Evolutionary conservation across 345 rosid genomes (phyloP).

Genomic region (Gossypium stocksii): DNA sequence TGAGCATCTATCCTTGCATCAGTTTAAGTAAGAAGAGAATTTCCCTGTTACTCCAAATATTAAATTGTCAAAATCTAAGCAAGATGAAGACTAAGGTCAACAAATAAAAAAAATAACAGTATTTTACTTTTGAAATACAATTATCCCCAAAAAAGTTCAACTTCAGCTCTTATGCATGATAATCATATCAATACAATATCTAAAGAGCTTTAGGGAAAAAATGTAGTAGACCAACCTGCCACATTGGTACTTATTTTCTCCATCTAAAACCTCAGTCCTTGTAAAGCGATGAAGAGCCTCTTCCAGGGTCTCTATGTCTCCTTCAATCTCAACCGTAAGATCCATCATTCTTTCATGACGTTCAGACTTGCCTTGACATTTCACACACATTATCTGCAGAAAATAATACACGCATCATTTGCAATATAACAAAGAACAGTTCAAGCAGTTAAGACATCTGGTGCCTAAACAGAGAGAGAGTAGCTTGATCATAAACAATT

Average conservation of each 20-base stretch:
- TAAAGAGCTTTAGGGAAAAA: not conserved
- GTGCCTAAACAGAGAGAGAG: not conserved
- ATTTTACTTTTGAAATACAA: not conserved
- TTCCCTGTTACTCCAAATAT: not conserved
- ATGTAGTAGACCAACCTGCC: slow-evolving; percentile 52
- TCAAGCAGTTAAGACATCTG: not conserved
- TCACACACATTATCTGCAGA: slow-evolving; percentile 79
- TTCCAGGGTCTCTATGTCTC: slow-evolving; percentile 80
- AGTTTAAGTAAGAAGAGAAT: not conserved
- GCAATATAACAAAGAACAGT: slow-evolving; percentile 2
- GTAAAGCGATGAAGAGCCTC: slow-evolving; percentile 88
- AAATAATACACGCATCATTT: slow-evolving; percentile 9
- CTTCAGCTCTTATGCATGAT: not conserved
- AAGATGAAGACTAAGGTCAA: not conserved
- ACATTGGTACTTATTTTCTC: slow-evolving; percentile 91
- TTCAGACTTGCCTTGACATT: slow-evolving; percentile 80
- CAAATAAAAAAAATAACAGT: not conserved
- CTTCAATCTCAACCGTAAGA: slow-evolving; percentile 92
- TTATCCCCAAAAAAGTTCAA: not conserved
- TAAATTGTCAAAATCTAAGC: not conserved
- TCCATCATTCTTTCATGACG: slow-evolving; percentile 94
- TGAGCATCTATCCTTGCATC: not conserved
- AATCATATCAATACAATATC: not conserved
- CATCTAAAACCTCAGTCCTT: slow-evolving; percentile 82
- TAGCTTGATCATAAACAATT: not conserved